phyloP scores from a whole-genome alignment of 257 asterid species.

The Linderniella brevidens region DNA sequence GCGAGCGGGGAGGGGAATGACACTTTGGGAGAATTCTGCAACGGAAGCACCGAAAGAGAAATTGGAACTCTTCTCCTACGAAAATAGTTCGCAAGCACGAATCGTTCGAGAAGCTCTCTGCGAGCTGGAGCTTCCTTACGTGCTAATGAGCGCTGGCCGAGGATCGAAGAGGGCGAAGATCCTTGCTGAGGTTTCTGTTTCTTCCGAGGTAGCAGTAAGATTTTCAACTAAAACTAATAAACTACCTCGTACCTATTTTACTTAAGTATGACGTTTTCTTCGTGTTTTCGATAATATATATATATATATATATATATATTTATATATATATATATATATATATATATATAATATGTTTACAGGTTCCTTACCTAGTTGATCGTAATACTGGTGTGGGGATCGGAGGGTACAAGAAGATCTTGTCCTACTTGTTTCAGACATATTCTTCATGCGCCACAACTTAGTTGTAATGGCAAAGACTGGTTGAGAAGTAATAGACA shows the following conservation, averaged over 20 bases:
- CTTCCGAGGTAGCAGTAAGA: slow-evolving; percentile 29
- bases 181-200: slow-evolving; percentile 44
- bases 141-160: slow-evolving; percentile 11
- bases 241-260: no score
- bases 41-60: slow-evolving; percentile 36
- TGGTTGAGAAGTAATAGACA: no score
- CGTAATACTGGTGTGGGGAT: slow-evolving; percentile 35
- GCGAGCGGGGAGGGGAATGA: slow-evolving; percentile 83
- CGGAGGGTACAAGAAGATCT: slow-evolving; percentile 42
- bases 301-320: no score
- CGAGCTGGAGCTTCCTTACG: slow-evolving; percentile 65
- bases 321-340: no score
- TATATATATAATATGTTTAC: no score
- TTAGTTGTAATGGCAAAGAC: no score
- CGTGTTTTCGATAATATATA: no score
- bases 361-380: slow-evolving; percentile 71
- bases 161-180: slow-evolving; percentile 29
- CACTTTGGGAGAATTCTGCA: slow-evolving; percentile 46
- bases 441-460: no score
- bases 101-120: slow-evolving; percentile 74
- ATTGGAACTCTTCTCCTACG: slow-evolving; percentile 65
- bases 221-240: no score
- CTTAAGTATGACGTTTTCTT: no score
- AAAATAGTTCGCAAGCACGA: slow-evolving; percentile 63
- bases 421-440: slow-evolving; percentile 41